Percentiles rank a stretch among this genome's conserved stretches.
phyloP scores from a whole-genome alignment of 306 rosid genomes.

The Acacia crassicarpa region DNA sequence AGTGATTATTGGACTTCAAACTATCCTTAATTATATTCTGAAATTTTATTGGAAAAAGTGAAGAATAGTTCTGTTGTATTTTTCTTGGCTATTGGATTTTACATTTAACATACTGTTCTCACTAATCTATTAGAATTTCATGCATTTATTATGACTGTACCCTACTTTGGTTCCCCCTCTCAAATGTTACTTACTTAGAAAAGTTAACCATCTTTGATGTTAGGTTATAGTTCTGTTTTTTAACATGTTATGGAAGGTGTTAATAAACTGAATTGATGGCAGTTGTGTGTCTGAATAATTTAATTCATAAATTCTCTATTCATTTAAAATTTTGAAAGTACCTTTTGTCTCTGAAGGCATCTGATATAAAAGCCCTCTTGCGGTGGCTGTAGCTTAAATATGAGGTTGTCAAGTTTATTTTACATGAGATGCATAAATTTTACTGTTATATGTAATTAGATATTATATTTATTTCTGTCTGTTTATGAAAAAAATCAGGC shows the following conservation, averaged over 20 bases:
- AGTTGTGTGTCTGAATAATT: background rate
- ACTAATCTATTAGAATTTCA: constrained; percentile 3
- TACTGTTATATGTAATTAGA: background rate
- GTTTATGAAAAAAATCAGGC: background rate
- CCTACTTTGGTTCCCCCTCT: background rate
- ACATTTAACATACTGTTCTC: background rate
- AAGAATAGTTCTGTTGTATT: background rate
- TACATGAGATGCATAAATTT: background rate
- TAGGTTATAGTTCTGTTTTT: background rate
- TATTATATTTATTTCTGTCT: background rate
- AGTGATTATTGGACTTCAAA: background rate
- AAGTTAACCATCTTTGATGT: background rate
- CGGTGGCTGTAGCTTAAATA: background rate
- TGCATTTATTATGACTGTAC: background rate
- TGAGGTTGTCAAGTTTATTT: background rate
- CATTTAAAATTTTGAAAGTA: constrained; percentile 18
- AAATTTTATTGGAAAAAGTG: constrained; percentile 20
- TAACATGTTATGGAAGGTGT: background rate
- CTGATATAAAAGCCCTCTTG: background rate
- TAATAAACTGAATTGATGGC: background rate
- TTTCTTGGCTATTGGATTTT: constrained; percentile 23
- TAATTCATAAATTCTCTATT: constrained; percentile 20
- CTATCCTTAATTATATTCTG: background rate
- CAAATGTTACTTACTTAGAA: background rate
- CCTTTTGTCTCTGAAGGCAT: background rate